Percentiles rank a stretch among this genome's conserved stretches.
Evolutionary conservation across 2,329 filamentous ascomycete genomes (phyloP).

Genomic region (Gaeumannomyces sp.): DNA sequence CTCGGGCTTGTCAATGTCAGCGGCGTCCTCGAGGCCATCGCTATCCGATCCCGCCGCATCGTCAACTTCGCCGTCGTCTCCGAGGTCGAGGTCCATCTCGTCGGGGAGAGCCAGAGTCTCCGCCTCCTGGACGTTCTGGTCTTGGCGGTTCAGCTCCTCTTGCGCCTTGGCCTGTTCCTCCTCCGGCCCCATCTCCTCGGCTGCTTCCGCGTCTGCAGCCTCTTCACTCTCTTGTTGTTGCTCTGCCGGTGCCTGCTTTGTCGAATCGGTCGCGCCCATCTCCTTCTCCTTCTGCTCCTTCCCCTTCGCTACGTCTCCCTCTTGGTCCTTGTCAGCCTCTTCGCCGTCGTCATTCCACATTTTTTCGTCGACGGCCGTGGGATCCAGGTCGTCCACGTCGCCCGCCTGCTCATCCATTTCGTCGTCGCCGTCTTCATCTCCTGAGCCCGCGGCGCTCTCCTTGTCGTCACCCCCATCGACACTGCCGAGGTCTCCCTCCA

Average conservation of each 20-base stretch:
- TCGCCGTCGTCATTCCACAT: slow-evolving; percentile 89
- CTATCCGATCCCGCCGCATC: slow-evolving; percentile 31
- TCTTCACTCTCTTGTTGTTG: slow-evolving; percentile 39
- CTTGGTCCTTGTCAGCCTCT: slow-evolving; percentile 75
- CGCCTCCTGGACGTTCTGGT: slow-evolving; percentile 75
- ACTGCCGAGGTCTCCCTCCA: slow-evolving; percentile 75
- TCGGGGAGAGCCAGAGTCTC: slow-evolving; percentile 80
- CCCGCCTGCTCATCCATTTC: slow-evolving; percentile 87
- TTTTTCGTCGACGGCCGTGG: slow-evolving; percentile 91
- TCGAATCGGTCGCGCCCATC: slow-evolving; percentile 48
- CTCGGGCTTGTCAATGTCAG: slow-evolving; percentile 32
- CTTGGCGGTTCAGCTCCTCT: slow-evolving; percentile 53
- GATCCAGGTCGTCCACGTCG: slow-evolving; percentile 84
- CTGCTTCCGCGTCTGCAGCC: slow-evolving; percentile 39
- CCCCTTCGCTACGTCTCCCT: slow-evolving; percentile 66
- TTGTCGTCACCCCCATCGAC: slow-evolving; percentile 57
- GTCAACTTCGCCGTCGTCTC: slow-evolving; percentile 57
- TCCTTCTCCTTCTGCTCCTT: slow-evolving; percentile 58
- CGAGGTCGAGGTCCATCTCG: slow-evolving; percentile 80
- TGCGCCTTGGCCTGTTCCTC: slow-evolving; percentile 50
- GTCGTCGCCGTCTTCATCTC: slow-evolving; percentile 59
- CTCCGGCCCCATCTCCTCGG: slow-evolving; percentile 56
- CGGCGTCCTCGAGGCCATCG: slow-evolving; percentile 53
- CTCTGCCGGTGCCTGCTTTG: slow-evolving; percentile 40
- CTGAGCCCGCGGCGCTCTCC: slow-evolving; percentile 53